A percentile compares a stretch with the other conserved stretches of the same genome.
Evolutionary conservation across 2,329 filamentous ascomycete genomes (phyloP).

Genomic region (Exophiala sp.): DNA sequence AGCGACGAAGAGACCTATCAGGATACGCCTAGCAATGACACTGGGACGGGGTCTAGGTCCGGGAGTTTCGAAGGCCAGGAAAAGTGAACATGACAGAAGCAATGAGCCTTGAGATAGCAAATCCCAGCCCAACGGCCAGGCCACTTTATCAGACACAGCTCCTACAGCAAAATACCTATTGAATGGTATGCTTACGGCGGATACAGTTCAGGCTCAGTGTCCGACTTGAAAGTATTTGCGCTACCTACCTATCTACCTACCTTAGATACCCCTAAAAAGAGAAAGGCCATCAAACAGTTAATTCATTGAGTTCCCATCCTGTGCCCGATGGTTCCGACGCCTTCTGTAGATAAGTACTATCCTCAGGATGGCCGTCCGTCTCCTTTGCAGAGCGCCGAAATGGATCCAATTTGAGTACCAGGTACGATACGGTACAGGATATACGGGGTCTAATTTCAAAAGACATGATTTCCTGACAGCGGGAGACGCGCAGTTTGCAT

Average conservation of each 20-base stretch:
- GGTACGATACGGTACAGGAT: background rate
- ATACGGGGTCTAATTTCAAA: background rate
- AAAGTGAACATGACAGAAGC: constrained; percentile 12
- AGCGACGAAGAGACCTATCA: constrained; percentile 38
- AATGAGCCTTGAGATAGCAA: background rate
- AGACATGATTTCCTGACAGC: background rate
- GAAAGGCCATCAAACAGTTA: too few relatives aligned
- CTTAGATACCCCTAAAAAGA: too few relatives aligned
- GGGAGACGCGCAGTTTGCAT: constrained; percentile 3
- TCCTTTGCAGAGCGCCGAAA: too few relatives aligned
- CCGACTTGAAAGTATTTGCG: too few relatives aligned
- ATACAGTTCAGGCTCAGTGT: too few relatives aligned
- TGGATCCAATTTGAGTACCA: too few relatives aligned
- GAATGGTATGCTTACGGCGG: constrained; percentile 6
- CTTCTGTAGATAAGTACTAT: too few relatives aligned
- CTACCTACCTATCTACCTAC: too few relatives aligned
- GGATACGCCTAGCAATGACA: constrained; percentile 29
- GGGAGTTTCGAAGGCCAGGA: constrained; percentile 20
- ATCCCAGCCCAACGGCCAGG: background rate
- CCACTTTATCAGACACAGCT: background rate
- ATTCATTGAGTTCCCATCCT: too few relatives aligned
- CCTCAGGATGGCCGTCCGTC: too few relatives aligned
- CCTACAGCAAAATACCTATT: constrained; percentile 4
- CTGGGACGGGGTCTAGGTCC: constrained; percentile 23
- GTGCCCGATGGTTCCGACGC: too few relatives aligned